phyloP scores from a whole-genome alignment of 352 stramenopile genomes.

The Phytopythium delawarense region DNA sequence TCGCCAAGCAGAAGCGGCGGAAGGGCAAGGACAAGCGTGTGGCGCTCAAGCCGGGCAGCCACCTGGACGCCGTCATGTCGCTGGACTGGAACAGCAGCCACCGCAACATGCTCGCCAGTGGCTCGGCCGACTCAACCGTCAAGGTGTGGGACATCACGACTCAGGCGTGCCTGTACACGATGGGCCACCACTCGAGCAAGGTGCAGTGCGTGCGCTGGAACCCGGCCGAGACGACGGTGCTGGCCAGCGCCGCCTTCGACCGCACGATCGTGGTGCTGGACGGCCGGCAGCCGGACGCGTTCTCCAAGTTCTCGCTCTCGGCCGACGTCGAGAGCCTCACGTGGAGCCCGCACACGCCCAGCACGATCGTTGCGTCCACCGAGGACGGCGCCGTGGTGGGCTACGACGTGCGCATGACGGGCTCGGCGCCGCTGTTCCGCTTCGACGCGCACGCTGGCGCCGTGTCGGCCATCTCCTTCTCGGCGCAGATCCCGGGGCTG shows the following conservation, averaged over 20 bases:
- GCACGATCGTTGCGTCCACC: constrained; percentile 90
- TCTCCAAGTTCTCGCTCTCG: constrained; percentile 76
- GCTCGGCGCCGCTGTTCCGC: constrained; percentile 88
- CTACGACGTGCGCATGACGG: constrained; percentile 96
- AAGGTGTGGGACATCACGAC: constrained; percentile 96
- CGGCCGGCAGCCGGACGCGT: constrained; percentile 80
- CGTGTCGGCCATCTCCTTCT: constrained; percentile 86
- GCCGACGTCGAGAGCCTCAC: constrained; percentile 89
- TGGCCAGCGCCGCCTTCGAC: constrained; percentile 96
- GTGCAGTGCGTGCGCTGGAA: constrained; percentile 97
- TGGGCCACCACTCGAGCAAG: constrained; percentile 98
- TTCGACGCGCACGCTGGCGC: constrained; percentile 90
- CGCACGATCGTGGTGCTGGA: constrained; percentile 93
- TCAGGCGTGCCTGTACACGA: constrained; percentile 92
- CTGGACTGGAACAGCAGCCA: constrained; percentile 98
- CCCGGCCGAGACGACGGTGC: constrained; percentile 93
- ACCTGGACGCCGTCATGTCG: constrained; percentile 97
- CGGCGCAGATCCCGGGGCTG: constrained; percentile 86
- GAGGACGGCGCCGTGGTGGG: constrained; percentile 94
- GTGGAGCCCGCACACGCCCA: constrained; percentile 92
- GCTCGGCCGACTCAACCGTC: constrained; percentile 96
- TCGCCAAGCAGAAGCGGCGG: constrained; percentile 64
- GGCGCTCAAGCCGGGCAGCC: constrained; percentile 90
- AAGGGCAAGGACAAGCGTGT: constrained; percentile 46
- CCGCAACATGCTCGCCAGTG: constrained; percentile 96